A percentile compares a stretch with the other conserved stretches of the same genome.
Conservation (phyloP, 2,329 filamentous ascomycete species). For the Balansia obtecta region DNA sequence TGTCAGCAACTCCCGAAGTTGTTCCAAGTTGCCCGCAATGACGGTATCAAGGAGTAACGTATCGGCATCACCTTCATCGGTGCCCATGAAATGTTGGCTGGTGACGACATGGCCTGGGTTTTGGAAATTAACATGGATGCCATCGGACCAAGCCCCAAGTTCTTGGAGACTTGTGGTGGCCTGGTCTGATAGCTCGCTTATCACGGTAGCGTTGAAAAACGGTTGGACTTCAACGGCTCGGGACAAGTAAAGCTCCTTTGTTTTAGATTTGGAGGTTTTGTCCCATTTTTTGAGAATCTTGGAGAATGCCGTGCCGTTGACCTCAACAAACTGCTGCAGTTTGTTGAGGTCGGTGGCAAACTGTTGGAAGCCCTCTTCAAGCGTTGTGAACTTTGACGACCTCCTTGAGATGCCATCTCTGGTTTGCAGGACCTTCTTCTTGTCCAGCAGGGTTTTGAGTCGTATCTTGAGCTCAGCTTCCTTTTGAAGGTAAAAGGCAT, state of each 20-base stretch:
- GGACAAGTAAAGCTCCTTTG: slow-evolving; percentile 93
- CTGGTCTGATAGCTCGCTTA: slow-evolving; percentile 92
- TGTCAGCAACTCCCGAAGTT: slow-evolving; percentile 67
- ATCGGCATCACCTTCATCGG: slow-evolving; percentile 83
- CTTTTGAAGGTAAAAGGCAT: slow-evolving; percentile 94
- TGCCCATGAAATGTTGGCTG: slow-evolving; percentile 53
- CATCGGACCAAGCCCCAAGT: slow-evolving; percentile 92
- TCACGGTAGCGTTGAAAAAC: slow-evolving; percentile 94
- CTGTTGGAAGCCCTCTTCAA: slow-evolving; percentile 94
- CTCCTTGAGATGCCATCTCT: slow-evolving; percentile 70
- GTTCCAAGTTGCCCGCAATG: slow-evolving; percentile 64
- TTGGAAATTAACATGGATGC: slow-evolving; percentile 81
- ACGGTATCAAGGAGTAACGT: slow-evolving; percentile 80
- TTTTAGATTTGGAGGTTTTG: slow-evolving; percentile 97
- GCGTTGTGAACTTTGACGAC: slow-evolving; percentile 84
- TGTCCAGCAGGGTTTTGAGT: slow-evolving; percentile 82
- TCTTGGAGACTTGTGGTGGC: slow-evolving; percentile 94
- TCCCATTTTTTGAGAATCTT: slow-evolving; percentile 99
- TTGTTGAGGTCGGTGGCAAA: slow-evolving; percentile 96
- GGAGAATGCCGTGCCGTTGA: slow-evolving; percentile 94
- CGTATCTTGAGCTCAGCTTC: slow-evolving; percentile 96
- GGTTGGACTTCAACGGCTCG: slow-evolving; percentile 94
- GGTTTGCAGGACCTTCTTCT: slow-evolving; percentile 83
- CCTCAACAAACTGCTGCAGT: slow-evolving; percentile 94
- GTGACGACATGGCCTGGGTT: slow-evolving; percentile 50